Base-by-base conservation (phyloP, 176 grass and related monocot genomes). In the Oryza brachyantha region DNA sequence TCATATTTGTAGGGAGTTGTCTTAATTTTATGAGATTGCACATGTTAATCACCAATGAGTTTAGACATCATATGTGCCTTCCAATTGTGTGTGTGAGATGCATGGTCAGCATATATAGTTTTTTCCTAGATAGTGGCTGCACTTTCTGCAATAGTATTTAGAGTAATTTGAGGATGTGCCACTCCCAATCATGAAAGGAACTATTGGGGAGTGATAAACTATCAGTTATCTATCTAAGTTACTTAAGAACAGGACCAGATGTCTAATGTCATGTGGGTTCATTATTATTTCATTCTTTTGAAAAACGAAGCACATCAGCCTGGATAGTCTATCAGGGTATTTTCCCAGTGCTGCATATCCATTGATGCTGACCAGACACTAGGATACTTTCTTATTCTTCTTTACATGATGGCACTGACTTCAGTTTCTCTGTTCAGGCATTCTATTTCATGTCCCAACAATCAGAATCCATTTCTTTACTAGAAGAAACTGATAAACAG, bases 381-480 rank as follows among this genome's bases (percentile, higher is more conserved):
- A 58, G 34, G 46, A 21, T 43, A 60, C 38, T 39, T 14, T 22
- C 19, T 48, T 58, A 74, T 71, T 25, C 50, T 85, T n/a, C 81
- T 62, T 73, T 48, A 62, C 29, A 38, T 72, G 64, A 32, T 78
- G 40, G 21, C 6, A 22, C 75, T 79, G 50, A 86, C 48, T 78
- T 58, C 66, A 69, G 37, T 87, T 77, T 10, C 78, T 62, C 36
- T 55, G 21, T 86, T 63, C 77, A 96, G 93, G 93, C 93, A 35
- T 96, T 92, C 62, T 90, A 92, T 81, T 92, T 88, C 79, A 96
- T 92, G 84, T 92, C 93, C 7, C 90, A 87, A 78, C 93, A 96
- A 67, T 83, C 84, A 3, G 90, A 96, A 52, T 92, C 84, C 48
- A 82, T 92, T 73, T 92, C 87, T 78, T 79, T 96, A 78, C 83